phyloP scores from a whole-genome alignment of 352 stramenopile genomes.

The Phytopythium boreale region DNA sequence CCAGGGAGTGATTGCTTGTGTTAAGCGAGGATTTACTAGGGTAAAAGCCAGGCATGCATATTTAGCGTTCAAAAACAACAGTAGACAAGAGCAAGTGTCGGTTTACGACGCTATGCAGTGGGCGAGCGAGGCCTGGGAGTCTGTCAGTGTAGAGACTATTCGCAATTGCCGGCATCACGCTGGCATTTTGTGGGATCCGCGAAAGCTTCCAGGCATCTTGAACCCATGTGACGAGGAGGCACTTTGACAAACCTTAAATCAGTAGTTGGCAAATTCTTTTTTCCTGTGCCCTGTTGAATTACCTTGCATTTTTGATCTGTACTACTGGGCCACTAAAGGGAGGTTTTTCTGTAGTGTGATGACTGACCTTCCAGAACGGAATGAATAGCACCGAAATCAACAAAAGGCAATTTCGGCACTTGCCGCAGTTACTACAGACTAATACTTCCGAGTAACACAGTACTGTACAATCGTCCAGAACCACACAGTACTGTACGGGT shows the following conservation, averaged over 20 bases:
- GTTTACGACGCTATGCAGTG: constrained; percentile 5
- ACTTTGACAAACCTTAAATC: neutral
- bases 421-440: too few relatives aligned
- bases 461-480: too few relatives aligned
- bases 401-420: too few relatives aligned
- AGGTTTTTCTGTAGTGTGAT: constrained; percentile 1
- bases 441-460: too few relatives aligned
- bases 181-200: constrained; percentile 4
- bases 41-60: neutral
- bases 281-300: neutral
- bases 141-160: constrained; percentile 6
- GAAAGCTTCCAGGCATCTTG: neutral
- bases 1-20: constrained; percentile 5
- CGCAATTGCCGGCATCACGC: constrained; percentile 9
- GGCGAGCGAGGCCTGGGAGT: neutral
- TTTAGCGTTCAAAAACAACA: neutral
- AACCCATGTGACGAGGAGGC: neutral
- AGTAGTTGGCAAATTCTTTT: neutral
- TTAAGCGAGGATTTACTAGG: constrained; percentile 6
- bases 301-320: neutral
- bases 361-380: too few relatives aligned
- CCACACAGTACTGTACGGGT: too few relatives aligned
- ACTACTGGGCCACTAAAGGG: neutral
- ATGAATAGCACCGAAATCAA: too few relatives aligned
- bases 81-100: neutral